Evolutionary conservation across 768 basidiomycete species (phyloP), one percentile per base, ranked within the genome.

Genomic region (Podaxis sp.): DNA sequence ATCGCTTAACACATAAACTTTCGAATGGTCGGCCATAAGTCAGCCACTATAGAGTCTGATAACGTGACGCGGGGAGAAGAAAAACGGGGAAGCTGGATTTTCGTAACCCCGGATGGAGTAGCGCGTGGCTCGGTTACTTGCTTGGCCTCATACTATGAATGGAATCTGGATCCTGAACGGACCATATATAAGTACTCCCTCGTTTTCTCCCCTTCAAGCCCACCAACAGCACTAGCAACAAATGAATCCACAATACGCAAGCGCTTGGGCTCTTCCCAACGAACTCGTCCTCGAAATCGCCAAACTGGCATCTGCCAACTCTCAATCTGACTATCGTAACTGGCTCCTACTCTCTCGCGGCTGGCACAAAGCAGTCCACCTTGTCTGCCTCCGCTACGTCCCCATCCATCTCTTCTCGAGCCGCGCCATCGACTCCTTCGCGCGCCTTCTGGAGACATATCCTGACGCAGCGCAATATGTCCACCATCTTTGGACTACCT

Each of bases 251-350:
- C 52, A 49, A 40, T 39, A 28, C 39, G 51, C 56, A 39, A 49
- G 63, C 40, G 42, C 63, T 44, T 63, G 55, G 56, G 55, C 57
- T 4, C 56, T 63, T n/a, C 63, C 63, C 3, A 63, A 57, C 52
- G 63, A 63, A 26, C 42, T 63, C 40, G 39, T 63, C 7, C 56
- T 63, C 49, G 63, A 63, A 33, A 42, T 63, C 39, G 63, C 63
- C n/a, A 33, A 44, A 22, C 52, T 58, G 2, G 56, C 56, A 4
- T 51, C 53, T 28, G 63, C 63, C 17, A 22, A 44, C 48, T 63
- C 63, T 6, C 63, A 63, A 38, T 17, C 51, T 4, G 49, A 57
- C 19, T 63, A 63, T 42, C 56, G 56, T 17, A 46, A 26, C 46
- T 54, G 53, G 53, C 63, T 63, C 17, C 56, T 63, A 22, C 28